phyloP scores from a whole-genome alignment of 345 rosid genomes.

The Rhodamnia argentea region DNA sequence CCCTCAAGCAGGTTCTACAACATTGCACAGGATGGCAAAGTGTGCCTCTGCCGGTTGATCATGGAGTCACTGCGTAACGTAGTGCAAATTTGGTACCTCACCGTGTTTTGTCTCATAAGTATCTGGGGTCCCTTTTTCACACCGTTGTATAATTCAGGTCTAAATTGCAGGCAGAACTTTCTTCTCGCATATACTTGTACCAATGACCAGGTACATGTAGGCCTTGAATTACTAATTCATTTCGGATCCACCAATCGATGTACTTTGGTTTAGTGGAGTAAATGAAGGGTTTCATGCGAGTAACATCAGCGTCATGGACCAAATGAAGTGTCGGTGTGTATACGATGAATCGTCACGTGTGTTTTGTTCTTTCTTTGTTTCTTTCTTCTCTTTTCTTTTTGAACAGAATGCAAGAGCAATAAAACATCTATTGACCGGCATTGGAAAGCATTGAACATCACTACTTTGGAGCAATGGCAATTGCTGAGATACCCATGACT shows the following conservation, averaged over 20 bases:
- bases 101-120: neutral
- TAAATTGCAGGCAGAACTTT: neutral
- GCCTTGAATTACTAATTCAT: neutral
- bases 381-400: neutral
- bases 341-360: neutral
- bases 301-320: neutral
- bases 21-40: conserved; percentile 72
- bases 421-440: neutral
- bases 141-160: neutral
- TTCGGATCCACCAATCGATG: neutral
- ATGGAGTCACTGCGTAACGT: conserved; percentile 1
- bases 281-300: neutral
- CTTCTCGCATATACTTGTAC: neutral
- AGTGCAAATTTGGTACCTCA: neutral
- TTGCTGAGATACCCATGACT: neutral
- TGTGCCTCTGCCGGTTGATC: conserved; percentile 49
- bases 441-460: neutral
- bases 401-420: neutral
- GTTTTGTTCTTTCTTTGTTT: neutral
- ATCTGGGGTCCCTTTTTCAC: neutral
- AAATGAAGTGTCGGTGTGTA: neutral
- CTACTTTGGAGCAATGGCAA: neutral
- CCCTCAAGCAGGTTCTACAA: conserved; percentile 63
- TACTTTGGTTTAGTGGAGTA: neutral
- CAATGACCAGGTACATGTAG: neutral